Percentiles rank a stretch among this genome's conserved stretches.
Evolutionary conservation across 1,284 basidiomycete species (phyloP).

Genomic region (Sporisorium reilianum): DNA sequence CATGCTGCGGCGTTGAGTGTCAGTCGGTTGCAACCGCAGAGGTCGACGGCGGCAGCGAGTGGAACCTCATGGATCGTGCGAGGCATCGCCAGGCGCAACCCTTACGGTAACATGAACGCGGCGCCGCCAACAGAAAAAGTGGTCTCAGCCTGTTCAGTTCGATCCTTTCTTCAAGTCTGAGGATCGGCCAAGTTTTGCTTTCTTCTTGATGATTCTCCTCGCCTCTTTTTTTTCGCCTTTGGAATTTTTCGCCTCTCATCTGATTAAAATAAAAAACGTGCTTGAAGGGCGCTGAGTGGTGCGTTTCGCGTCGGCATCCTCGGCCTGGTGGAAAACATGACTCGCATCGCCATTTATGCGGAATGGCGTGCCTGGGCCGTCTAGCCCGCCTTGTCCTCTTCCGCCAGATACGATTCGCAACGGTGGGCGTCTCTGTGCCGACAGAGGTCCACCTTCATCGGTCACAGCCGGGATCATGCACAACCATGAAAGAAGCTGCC

Average conservation of each 20-base stretch:
- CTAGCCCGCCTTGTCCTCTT: not conserved
- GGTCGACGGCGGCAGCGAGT: not conserved
- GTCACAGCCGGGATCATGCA: too few relatives aligned
- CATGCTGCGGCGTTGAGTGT: not conserved
- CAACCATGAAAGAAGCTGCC: too few relatives aligned
- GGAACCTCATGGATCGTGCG: not conserved
- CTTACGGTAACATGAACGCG: not conserved
- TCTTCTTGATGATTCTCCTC: slow-evolving; percentile 8
- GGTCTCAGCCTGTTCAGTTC: slow-evolving; percentile 1
- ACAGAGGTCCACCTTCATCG: too few relatives aligned
- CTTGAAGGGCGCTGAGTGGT: not conserved
- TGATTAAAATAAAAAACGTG: slow-evolving; percentile 1
- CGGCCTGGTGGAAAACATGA: slow-evolving; percentile 1
- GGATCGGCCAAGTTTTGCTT: slow-evolving; percentile 13
- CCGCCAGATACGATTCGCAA: not conserved
- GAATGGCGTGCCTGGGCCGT: slow-evolving; percentile 13
- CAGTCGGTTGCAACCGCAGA: not conserved
- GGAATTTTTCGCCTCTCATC: not conserved
- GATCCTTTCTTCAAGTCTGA: not conserved
- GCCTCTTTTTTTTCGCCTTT: too few relatives aligned
- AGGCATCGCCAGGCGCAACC: not conserved
- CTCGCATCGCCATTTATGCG: not conserved
- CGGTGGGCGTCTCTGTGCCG: too few relatives aligned
- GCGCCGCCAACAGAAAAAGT: not conserved
- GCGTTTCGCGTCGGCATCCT: slow-evolving; percentile 1